Evolutionary conservation across 495 filamentous ascomycete species (phyloP).

Genomic region (Penicillium mononematosum): DNA sequence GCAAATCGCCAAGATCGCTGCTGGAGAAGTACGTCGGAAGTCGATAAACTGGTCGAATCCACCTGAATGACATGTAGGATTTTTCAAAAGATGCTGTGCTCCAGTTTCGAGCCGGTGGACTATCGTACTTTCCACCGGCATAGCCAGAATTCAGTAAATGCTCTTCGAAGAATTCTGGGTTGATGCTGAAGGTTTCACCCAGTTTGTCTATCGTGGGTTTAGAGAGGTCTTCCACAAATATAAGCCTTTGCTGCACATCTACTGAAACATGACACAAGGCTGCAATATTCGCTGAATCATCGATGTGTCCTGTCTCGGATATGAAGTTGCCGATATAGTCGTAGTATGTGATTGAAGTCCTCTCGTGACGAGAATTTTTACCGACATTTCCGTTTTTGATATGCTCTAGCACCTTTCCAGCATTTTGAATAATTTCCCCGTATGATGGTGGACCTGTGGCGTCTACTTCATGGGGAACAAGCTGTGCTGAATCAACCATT

Average conservation of each 20-base stretch:
- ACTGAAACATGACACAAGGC: not conserved
- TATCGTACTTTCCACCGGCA: constrained; percentile 4
- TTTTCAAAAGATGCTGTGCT: constrained; percentile 10
- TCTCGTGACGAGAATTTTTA: not conserved
- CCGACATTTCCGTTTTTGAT: constrained; percentile 15
- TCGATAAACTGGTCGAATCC: constrained; percentile 18
- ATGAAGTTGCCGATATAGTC: constrained; percentile 5
- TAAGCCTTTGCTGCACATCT: constrained; percentile 7
- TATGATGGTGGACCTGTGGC: constrained; percentile 3
- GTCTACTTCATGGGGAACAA: not conserved
- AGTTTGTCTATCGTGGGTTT: constrained; percentile 9
- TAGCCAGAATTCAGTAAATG: constrained; percentile 19
- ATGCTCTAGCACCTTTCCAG: constrained; percentile 11
- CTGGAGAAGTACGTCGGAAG: constrained; percentile 15
- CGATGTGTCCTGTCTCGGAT: not conserved
- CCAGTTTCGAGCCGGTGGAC: constrained; percentile 12
- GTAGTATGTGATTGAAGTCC: constrained; percentile 12
- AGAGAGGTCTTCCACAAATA: constrained; percentile 19
- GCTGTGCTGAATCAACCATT: not conserved
- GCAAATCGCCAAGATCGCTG: constrained; percentile 4
- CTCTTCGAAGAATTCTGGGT: constrained; percentile 21
- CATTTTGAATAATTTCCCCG: constrained; percentile 7
- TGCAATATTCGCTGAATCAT: not conserved
- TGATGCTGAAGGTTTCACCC: constrained; percentile 14
- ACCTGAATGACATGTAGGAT: constrained; percentile 13